Evolutionary conservation across 371 early-diverging fungal species (phyloP).

Genomic region (Batkoa obscura): DNA sequence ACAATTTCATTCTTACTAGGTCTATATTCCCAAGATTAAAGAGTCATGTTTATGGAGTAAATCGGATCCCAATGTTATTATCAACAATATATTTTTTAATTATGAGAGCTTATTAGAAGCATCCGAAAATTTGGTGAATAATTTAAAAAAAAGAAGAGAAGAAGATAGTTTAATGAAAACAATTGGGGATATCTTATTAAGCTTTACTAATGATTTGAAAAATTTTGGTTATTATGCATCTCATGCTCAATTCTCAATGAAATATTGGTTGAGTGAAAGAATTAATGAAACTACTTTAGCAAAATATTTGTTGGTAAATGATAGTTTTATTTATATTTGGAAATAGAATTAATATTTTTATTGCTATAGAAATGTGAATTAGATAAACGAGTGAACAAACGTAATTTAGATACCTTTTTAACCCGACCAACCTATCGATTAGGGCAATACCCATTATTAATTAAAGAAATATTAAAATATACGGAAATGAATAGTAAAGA

Average conservation of each 20-base stretch:
- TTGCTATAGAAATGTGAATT: neutral
- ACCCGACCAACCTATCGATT: neutral
- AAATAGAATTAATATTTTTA: neutral
- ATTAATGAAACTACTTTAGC: neutral
- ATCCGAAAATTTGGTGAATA: neutral
- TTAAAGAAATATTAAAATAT: neutral
- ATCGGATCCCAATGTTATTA: neutral
- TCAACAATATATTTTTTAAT: conserved; percentile 1
- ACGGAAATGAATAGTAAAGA: neutral
- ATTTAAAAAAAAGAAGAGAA: neutral
- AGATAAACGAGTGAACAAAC: neutral
- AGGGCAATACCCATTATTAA: neutral
- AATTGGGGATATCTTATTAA: neutral
- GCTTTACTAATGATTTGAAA: neutral
- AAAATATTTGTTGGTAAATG: neutral
- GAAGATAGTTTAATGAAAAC: neutral
- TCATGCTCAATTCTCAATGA: neutral
- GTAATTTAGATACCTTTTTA: neutral
- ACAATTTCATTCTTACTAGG: neutral
- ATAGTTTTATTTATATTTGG: neutral
- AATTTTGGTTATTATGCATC: neutral
- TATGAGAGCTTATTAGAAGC: neutral
- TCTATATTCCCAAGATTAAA: neutral
- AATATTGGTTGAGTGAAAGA: neutral
- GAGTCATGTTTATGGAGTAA: neutral